phyloP scores from a whole-genome alignment of 495 filamentous ascomycete genomes.

The Penicillium crystallinum region DNA sequence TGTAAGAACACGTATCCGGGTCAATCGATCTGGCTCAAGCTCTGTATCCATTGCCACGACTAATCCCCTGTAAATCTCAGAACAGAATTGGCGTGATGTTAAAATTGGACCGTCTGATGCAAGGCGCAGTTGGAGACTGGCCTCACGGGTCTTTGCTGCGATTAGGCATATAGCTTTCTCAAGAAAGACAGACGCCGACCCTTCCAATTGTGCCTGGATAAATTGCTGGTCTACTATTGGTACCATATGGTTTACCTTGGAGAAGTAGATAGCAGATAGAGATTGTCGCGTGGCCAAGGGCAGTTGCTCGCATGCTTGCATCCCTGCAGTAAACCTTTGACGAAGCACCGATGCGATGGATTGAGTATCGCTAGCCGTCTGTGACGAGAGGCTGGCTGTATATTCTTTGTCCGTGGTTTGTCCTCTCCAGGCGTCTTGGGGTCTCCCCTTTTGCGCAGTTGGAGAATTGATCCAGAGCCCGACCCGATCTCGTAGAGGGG shows the following conservation, averaged over 20 bases:
- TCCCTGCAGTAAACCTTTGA: slow-evolving; percentile 24
- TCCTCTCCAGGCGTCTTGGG: background rate
- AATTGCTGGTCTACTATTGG: slow-evolving; percentile 37
- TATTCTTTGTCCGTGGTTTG: background rate
- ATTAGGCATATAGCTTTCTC: slow-evolving; percentile 43
- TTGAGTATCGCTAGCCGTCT: slow-evolving; percentile 10
- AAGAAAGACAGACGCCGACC: slow-evolving; percentile 28
- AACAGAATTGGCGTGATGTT: slow-evolving; percentile 30
- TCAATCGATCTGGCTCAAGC: slow-evolving; percentile 40
- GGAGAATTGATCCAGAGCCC: slow-evolving; percentile 44
- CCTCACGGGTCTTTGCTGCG: slow-evolving; percentile 39
- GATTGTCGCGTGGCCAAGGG: slow-evolving; percentile 21
- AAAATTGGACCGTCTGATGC: slow-evolving; percentile 19
- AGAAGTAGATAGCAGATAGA: slow-evolving; percentile 29
- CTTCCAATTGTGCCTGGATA: slow-evolving; percentile 14
- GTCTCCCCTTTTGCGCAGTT: slow-evolving; percentile 6
- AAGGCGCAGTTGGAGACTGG: slow-evolving; percentile 29
- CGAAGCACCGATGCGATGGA: slow-evolving; percentile 24
- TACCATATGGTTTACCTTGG: slow-evolving; percentile 31
- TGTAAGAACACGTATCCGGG: slow-evolving; percentile 41
- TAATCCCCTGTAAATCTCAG: slow-evolving; percentile 36
- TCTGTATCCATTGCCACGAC: slow-evolving; percentile 34
- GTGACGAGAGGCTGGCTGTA: background rate
- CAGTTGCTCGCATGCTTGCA: slow-evolving; percentile 27
- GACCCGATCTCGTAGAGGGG: slow-evolving; percentile 34